Evolutionary conservation across 148 eudicot species (phyloP).

Genomic region (Rhododendron griersonianum): DNA sequence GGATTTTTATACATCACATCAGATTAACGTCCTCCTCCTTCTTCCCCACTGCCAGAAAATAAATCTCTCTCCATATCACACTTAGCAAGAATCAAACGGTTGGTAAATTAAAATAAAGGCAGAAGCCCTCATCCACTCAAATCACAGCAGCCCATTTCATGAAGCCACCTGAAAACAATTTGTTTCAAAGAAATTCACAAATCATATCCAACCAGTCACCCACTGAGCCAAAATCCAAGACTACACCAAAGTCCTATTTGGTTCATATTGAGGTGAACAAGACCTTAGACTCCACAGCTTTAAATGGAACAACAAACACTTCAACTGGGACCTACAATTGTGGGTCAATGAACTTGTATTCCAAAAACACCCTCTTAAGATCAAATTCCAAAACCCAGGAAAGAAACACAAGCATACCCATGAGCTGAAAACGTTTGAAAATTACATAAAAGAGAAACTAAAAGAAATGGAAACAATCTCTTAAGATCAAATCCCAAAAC

Average conservation of each 20-base stretch:
- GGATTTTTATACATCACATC: background rate
- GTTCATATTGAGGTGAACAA: background rate
- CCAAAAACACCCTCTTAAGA: background rate
- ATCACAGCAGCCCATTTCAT: background rate
- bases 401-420: background rate
- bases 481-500: background rate
- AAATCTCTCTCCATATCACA: background rate
- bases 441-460: background rate
- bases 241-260: background rate
- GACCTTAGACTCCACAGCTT: background rate
- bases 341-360: background rate
- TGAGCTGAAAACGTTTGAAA: background rate
- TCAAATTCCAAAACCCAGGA: background rate
- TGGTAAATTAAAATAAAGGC: background rate
- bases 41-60: background rate
- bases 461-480: background rate
- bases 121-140: background rate
- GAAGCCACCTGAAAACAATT: background rate
- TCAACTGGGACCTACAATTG: background rate
- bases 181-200: conserved; percentile 2
- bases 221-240: background rate
- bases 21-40: background rate
- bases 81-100: background rate
- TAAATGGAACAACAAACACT: background rate
- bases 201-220: background rate